Evolutionary conservation across 805 yeast genomes (phyloP), one percentile per base, ranked within the genome.

Genomic region (Limtongia smithiae): DNA sequence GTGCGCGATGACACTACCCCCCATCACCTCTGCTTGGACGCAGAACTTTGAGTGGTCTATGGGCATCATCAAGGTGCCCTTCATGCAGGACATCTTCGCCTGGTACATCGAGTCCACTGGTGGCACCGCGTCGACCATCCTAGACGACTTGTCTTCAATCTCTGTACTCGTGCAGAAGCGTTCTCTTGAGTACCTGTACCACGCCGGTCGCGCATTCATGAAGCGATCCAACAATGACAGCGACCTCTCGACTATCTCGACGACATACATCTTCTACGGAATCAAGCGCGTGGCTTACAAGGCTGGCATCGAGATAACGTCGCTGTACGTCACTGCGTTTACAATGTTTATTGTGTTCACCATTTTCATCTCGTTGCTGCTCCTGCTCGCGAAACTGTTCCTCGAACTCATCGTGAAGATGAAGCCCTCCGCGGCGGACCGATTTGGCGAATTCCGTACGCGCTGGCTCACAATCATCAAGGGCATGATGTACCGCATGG

Each of bases 41-140:
- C 96, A 91, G 69, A 93, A 91, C 71, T 93, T 93, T 73, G 82
- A 80, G 68, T 91, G 97, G 97, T 82, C 97, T 1, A 78, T 91
- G 78, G 98, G 98, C 40, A 82, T 91, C 57, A 85, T 93, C 60
- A 76, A 77, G 46, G 79, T 81, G 6, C 67, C 69, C 12, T 86
- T 89, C 62, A 83, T 91, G 79, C 96, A 90, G 67, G 44, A 46
- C 3, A 63, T 65, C 15, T 83, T 93, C 57, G 79, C 83, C 65
- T 91, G 98, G 98, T 91, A 91, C 67, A 82, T 91, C 44, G 96
- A 91, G 70, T 73, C 96, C 6, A 93, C 98, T 1, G 96, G 96
- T 33, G 98, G 98, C 49, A 65, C 76, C 0, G 81, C 94, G 0
- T 83, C 96, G 3, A 85, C 85, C 36, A 79, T 88, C 32, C 68